Base-by-base conservation (phyloP, 352 stramenopile genomes). In the Halophytophthora batemanensis region DNA sequence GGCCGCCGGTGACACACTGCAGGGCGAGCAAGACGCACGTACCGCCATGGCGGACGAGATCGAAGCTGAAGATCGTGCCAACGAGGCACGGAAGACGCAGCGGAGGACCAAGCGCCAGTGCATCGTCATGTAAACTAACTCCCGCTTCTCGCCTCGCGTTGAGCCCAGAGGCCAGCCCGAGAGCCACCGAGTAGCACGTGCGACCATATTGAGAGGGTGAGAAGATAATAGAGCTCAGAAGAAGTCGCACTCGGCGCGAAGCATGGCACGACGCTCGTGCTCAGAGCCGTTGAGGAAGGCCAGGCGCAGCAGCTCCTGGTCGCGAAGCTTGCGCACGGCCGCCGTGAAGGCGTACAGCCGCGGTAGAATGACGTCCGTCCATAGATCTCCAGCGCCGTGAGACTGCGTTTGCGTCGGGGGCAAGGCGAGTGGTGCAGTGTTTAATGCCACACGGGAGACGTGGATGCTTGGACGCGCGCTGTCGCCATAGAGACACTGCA, bases 1-100 rank as follows among this genome's bases (percentile, higher is more conserved):
- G 5, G 42, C 15, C 36, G 48, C 57, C 22, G 19, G 38, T 15
- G 37, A 36, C 1, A n/a, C 25, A 8, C 8, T 31, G 25, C 6
- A 53, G n/a, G 35, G 36, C 4, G 59, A 74, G 4, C 56, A 77
- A 19, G 79, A 90, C 29, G 65, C 68, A 2, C 70, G 81, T 1
- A 91, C 78, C 15, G 68, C 72, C 7, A 81, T 90, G 59, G 80
- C 79, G 3, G 81, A 91, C 52, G 64, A 68, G 35, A 94, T 94
- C 33, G 84, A 94, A 58, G 79, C 74, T 1, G 82, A 94, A 61
- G 80, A 93, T 34, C 68, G 61, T 56, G 76, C 71, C 11, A 51
- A 73, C 31, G 78, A 86, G 53, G 49, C 62, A 29, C 63, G 49
- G 23, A 83, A 77, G 49, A 66, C 55, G 33, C 55, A 44, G 39